Percentiles rank a stretch among this genome's conserved stretches.
Conservation (phyloP, 129 eudicot genomes). For the Helichrysum umbraculigerum region DNA sequence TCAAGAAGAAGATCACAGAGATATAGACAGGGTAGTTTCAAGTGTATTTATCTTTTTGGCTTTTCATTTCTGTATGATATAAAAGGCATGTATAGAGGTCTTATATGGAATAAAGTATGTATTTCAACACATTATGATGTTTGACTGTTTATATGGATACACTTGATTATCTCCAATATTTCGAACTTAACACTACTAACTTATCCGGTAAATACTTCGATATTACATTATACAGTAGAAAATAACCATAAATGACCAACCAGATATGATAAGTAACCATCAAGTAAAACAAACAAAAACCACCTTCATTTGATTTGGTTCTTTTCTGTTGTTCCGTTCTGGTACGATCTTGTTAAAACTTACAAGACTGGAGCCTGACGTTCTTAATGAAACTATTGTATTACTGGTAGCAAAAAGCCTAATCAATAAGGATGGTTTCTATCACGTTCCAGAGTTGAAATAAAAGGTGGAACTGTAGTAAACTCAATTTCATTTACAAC, state of each 20-base stretch:
- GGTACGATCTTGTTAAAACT: too few species aligned
- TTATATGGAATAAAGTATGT: conserved; percentile 12
- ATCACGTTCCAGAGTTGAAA: neutral
- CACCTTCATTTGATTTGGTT: neutral
- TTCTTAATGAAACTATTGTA: too few species aligned
- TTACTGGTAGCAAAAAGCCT: neutral
- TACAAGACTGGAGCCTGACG: too few species aligned
- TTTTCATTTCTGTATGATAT: conserved; percentile 7
- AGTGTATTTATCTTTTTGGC: neutral
- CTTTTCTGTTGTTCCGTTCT: neutral
- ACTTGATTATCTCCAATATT: neutral
- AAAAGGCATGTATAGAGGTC: conserved; percentile 23
- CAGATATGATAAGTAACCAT: neutral
- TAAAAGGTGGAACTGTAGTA: neutral
- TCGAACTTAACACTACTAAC: neutral
- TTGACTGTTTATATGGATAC: neutral
- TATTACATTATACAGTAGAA: too few species aligned
- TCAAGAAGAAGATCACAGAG: conserved; percentile 90
- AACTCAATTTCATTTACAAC: neutral
- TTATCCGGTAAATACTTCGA: neutral
- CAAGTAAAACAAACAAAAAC: too few species aligned
- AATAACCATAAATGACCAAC: neutral
- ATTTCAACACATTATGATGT: conserved; percentile 17
- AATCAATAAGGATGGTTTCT: neutral
- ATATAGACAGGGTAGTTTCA: conserved; percentile 41